Evolutionary conservation across 2,329 filamentous ascomycete species (phyloP), one percentile per base, ranked within the genome.

Genomic region (Pestalotiopsis sp.): DNA sequence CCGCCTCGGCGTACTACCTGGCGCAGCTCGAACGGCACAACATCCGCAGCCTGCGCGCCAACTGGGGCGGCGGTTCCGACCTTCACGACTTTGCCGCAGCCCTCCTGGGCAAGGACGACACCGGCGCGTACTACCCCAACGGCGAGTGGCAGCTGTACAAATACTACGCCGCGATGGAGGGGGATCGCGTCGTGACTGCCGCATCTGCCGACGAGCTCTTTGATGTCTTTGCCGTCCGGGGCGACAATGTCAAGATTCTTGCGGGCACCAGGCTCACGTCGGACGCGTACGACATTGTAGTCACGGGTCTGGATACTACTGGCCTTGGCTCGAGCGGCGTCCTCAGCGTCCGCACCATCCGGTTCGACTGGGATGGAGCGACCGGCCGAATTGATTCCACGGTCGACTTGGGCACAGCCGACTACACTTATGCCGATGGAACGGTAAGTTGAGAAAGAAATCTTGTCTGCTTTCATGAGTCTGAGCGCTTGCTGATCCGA

Each of bases 11-110:
- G 0, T 86, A 80, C 77, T 86, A 81, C 76, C 83, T 87, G 41
- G 73, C 80, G 1, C 82, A 81, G 27, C 79, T 86, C 1, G 84
- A 86, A 69, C 79, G 84, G 0, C 75, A 80, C 72, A 78, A 85
- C 67, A 72, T 79, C 4, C 72, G 74, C 9, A 83, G 83, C 0
- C 75, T 86, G 0, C 78, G 83, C 3, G 83, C 81, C 0, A 85
- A 86, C 69, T 86, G 84, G 84, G 78, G 78, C 4, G 76, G 75
- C 2, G 78, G 76, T n/a, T 75, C 72, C 20, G 73, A 73, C 0
- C 75, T 86, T 11, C 84, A 84, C 71, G 83, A 86, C 68, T 81
- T 80, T 23, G 68, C 85, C 27, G 84, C 82, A 7, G 77, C 78
- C 52, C 75, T 85, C n/a, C 67, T 84, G 1, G 75, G 73, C 20